Evolutionary conservation across 768 basidiomycete species (phyloP).

Genomic region (Mycena kentingensis): DNA sequence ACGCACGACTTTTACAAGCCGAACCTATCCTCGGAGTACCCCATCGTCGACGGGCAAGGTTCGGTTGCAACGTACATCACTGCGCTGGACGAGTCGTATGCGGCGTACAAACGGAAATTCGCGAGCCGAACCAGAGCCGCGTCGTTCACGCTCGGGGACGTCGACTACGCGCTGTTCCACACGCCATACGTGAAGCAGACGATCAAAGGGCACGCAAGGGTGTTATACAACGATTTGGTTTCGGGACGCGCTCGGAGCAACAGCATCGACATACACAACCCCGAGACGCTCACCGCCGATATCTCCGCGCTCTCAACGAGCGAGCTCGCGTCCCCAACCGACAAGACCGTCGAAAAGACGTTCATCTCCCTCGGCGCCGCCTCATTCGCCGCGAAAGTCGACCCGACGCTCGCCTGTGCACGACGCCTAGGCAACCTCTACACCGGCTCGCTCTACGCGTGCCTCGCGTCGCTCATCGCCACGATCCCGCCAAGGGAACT

Average conservation of each 20-base stretch:
- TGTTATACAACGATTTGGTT: constrained; percentile 92
- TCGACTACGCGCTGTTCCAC: constrained; percentile 97
- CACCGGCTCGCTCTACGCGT: constrained; percentile 93
- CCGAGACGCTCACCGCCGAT: constrained; percentile 73
- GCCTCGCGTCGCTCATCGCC: constrained; percentile 84
- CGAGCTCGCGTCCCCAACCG: constrained; percentile 76
- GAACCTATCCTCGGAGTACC: constrained; percentile 90
- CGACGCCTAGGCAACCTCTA: constrained; percentile 97
- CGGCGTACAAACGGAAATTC: constrained; percentile 79
- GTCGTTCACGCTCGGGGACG: constrained; percentile 73
- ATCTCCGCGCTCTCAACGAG: too few species aligned
- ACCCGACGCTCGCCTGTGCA: constrained; percentile 83
- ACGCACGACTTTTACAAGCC: constrained; percentile 99
- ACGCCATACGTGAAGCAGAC: constrained; percentile 98
- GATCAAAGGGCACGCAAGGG: constrained; percentile 92
- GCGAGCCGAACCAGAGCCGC: constrained; percentile 56
- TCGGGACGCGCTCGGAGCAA: constrained; percentile 66
- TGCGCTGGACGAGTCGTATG: constrained; percentile 89
- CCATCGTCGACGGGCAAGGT: constrained; percentile 95
- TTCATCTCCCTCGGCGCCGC: constrained; percentile 81
- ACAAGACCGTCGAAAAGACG: constrained; percentile 94
- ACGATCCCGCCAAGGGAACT: constrained; percentile 69
- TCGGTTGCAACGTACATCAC: constrained; percentile 94
- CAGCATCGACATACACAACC: constrained; percentile 69
- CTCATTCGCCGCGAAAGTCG: constrained; percentile 75